Evolutionary conservation across 2,329 filamentous ascomycete species (phyloP).

Genomic region (Exophiala mesophila): DNA sequence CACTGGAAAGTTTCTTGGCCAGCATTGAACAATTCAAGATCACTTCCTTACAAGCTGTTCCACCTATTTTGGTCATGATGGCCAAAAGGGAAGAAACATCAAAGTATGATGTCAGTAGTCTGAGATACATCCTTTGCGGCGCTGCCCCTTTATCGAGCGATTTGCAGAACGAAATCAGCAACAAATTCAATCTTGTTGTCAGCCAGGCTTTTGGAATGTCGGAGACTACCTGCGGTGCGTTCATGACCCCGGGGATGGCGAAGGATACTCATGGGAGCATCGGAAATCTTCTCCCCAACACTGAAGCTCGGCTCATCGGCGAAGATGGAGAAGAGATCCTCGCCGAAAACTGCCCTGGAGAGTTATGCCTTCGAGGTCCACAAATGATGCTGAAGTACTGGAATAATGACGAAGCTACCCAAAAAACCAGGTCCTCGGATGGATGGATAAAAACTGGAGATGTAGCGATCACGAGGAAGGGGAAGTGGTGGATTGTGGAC

Average conservation of each 20-base stretch:
- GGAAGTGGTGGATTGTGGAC: conserved; percentile 55
- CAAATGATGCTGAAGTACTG: conserved; percentile 52
- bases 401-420: conserved; percentile 48
- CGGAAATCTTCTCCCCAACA: conserved; percentile 41
- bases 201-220: conserved; percentile 54
- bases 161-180: conserved; percentile 48
- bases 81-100: conserved; percentile 52
- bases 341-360: conserved; percentile 56
- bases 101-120: conserved; percentile 53
- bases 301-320: conserved; percentile 55
- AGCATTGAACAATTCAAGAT: conserved; percentile 49
- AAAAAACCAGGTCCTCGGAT: conserved; percentile 62
- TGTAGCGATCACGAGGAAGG: conserved; percentile 61
- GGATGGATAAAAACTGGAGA: conserved; percentile 80
- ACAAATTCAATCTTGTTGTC: conserved; percentile 48
- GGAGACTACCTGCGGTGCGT: conserved; percentile 45
- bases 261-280: conserved; percentile 49
- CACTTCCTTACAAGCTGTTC: conserved; percentile 55
- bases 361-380: conserved; percentile 43
- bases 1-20: conserved; percentile 52
- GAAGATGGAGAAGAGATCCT: conserved; percentile 66
- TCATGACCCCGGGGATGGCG: conserved; percentile 33
- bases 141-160: conserved; percentile 56
- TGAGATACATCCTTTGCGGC: conserved; percentile 48
- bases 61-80: conserved; percentile 57